Evolutionary conservation across 345 rosid genomes (phyloP).

Genomic region (Brassica cretica): DNA sequence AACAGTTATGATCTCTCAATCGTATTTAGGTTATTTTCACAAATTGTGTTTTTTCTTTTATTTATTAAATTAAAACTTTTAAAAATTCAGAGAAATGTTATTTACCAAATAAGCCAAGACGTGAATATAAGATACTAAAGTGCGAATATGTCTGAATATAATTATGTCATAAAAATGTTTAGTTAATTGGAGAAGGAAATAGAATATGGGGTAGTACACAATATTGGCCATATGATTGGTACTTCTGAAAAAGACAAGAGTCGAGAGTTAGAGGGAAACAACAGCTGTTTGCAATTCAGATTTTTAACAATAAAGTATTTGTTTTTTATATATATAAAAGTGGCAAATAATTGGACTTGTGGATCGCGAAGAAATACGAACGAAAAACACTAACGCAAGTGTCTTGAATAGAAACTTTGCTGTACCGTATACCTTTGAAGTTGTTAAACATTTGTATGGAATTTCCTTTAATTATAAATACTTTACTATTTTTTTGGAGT

Average conservation of each 20-base stretch:
- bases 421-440: conserved; percentile 6
- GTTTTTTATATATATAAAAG: conserved; percentile 8
- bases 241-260: conserved; percentile 36
- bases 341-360: conserved; percentile 37
- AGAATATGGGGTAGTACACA: conserved; percentile 12
- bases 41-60: neutral
- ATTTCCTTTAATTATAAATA: conserved; percentile 7
- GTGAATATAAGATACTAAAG: conserved; percentile 28
- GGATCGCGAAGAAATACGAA: conserved; percentile 15
- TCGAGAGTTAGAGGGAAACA: conserved; percentile 22
- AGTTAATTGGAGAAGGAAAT: neutral
- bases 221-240: conserved; percentile 37
- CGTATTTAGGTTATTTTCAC: neutral
- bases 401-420: conserved; percentile 31
- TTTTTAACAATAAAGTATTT: conserved; percentile 3
- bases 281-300: conserved; percentile 40
- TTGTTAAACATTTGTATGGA: conserved; percentile 28
- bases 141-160: conserved; percentile 30
- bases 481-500: neutral
- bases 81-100: neutral
- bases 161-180: conserved; percentile 2
- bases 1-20: neutral
- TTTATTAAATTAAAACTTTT: neutral
- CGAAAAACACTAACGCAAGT: conserved; percentile 25
- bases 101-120: conserved; percentile 27